Base-by-base conservation (phyloP, 1,284 basidiomycete genomes). In the Leucoagaricus sp. region DNA sequence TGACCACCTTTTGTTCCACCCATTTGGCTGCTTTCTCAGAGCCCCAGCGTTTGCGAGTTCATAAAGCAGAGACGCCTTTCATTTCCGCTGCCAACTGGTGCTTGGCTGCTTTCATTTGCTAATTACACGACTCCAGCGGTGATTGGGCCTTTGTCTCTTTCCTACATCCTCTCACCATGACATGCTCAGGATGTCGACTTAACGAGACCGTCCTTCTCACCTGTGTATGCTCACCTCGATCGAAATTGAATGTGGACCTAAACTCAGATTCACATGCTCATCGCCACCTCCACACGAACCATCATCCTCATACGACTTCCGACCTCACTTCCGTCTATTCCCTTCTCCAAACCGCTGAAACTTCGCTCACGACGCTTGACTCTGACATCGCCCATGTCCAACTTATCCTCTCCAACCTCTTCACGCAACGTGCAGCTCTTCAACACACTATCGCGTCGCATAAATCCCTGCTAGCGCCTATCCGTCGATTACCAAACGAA, bases 401-500 rank as follows among this genome's bases (percentile, higher is more conserved):
- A 38, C 33, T 21, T n/a, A 15, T 41, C 23, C 36, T 51, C 23
- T 34, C 33, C 17, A 4, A 5, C 38, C 38, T 46, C n/a, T 17
- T 31, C 19, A 38, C 28, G 15, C 41, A 42, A 42, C 36, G 34
- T 21, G 7, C 23, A 29, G 10, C 26, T 0, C 33, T 50, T 46
- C 33, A 44, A 12, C 13, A 13, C 3, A 26, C 46, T 9, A 29
- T 54, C 5, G 15, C 25, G n/a, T 34, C 40, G 6, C 49, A 56
- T 40, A 26, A 49, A 40, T 48, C 49, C 15, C 41, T 60, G 29
- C 28, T 54, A 9, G 25, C 45, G 3, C 55, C 59, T 5, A 55
- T 60, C 21, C 48, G 47, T 1, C 41, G 53, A 23, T 19, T 60
- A 5, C 59, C 59, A 13, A 41, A 53, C 40, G 59, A 60, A 41